Evolutionary conservation across 2,329 filamentous ascomycete genomes (phyloP).

Genomic region (Talaromyces sp.): DNA sequence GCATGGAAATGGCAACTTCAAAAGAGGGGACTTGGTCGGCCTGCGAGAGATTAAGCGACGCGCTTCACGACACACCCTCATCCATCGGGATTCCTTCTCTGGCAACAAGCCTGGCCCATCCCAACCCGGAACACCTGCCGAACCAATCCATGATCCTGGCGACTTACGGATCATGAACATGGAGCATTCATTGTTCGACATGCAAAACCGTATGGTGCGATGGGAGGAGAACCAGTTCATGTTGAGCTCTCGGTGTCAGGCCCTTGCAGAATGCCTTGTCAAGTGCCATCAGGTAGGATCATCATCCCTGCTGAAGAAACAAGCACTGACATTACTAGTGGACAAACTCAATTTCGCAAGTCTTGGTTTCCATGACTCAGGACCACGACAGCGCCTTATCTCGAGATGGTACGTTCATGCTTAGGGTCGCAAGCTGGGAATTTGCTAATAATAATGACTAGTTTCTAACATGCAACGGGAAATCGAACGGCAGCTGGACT

Average conservation of each 20-base stretch:
- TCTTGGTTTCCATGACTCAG: conserved; percentile 68
- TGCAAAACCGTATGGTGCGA: conserved; percentile 69
- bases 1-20: conserved; percentile 95
- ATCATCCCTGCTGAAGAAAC: not conserved
- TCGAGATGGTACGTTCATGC: conserved; percentile 66
- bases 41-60: conserved; percentile 92
- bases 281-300: conserved; percentile 62
- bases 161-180: conserved; percentile 71
- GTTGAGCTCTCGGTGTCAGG: conserved; percentile 75
- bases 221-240: conserved; percentile 79
- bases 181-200: conserved; percentile 78
- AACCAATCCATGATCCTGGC: conserved; percentile 69
- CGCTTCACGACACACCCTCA: conserved; percentile 86
- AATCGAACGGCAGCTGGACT: conserved; percentile 58
- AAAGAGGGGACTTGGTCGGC: conserved; percentile 84
- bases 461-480: conserved; percentile 59
- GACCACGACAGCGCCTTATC: conserved; percentile 72
- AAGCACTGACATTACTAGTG: conserved; percentile 49
- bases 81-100: conserved; percentile 85
- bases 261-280: conserved; percentile 73
- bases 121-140: conserved; percentile 78
- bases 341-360: conserved; percentile 77
- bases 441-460: conserved; percentile 22
- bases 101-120: conserved; percentile 69
- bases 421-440: not conserved